Evolutionary conservation across 2,329 filamentous ascomycete genomes (phyloP), one percentile per base, ranked within the genome.

Genomic region (Xylariaceae sp.): DNA sequence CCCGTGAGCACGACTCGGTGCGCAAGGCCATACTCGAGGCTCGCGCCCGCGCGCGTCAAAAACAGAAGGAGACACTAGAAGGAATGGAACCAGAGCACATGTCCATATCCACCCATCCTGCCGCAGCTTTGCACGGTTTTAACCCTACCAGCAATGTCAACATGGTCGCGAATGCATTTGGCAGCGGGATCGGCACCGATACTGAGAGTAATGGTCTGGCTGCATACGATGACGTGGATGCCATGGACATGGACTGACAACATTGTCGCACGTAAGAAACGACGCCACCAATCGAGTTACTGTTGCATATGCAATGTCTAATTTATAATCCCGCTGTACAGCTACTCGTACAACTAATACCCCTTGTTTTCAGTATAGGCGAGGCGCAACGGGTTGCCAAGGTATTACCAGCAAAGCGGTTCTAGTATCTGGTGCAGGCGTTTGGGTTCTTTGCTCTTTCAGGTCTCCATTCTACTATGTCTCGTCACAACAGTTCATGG

Each of bases 11-110:
- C 32, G 87, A 92, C 68, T 86, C 81, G 58, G 89, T 96, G 58
- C 80, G 90, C 56, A 89, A 86, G 70, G 89, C 89, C 6, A 91
- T 96, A 60, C 76, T 92, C 50, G 91, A 96, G 69, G 83, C 88
- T 2, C 80, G 90, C 50, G 81, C 80, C 46, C 79, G 90, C 52
- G 77, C 83, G 35, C 76, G 88, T 51, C 83, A 88, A 62, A 73
- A 68, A 68, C 81, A 84, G 65, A 74, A 72, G 56, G 67, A 67
- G 51, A 73, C 75, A 64, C 65, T 66, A 51, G 19, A 32, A 9
- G 35, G 49, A 26, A 40, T 27, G n/a, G 46, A 43, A 11, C 35
- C 51, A 40, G 47, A 49, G 26, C 27, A 39, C 42, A 8, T 6
- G 27, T 26, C 35, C 42, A 8, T 6, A 30, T 26, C 35, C 29